Evolutionary conservation across 257 asterid species (phyloP).

Genomic region (Solanum okadae): DNA sequence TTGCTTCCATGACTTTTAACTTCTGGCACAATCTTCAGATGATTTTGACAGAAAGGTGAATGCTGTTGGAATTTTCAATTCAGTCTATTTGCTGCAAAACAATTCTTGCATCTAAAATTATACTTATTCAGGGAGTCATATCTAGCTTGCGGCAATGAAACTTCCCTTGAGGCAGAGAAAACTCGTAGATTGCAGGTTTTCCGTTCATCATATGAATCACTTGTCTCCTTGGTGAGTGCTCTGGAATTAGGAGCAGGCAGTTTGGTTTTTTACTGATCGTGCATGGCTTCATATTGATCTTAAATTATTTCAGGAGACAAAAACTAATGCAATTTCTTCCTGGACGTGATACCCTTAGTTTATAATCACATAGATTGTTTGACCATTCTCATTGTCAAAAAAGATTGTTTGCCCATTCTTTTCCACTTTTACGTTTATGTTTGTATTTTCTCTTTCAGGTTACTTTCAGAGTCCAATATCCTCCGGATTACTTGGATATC

Average conservation of each 20-base stretch:
- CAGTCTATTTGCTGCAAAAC: slow-evolving; percentile 5
- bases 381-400: not conserved
- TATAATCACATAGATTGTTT: not conserved
- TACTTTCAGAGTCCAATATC: slow-evolving; percentile 76
- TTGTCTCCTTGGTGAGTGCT: slow-evolving; percentile 79
- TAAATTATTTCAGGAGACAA: not conserved
- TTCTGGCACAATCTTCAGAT: slow-evolving; percentile 98
- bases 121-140: slow-evolving; percentile 57
- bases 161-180: slow-evolving; percentile 61
- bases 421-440: not conserved
- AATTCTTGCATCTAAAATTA: slow-evolving; percentile 14
- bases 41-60: slow-evolving; percentile 66
- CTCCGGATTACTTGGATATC: slow-evolving; percentile 74
- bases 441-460: slow-evolving; percentile 38
- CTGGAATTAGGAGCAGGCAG: not conserved
- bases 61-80: slow-evolving; percentile 1
- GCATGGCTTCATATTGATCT: not conserved
- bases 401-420: not conserved
- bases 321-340: not conserved
- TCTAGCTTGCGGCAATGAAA: slow-evolving; percentile 44
- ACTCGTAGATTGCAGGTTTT: slow-evolving; percentile 62
- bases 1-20: slow-evolving; percentile 97
- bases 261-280: not conserved
- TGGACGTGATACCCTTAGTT: not conserved
- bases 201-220: slow-evolving; percentile 71